Conservation (phyloP, 1,284 basidiomycete species). For the Ceratobasidium papillatum region DNA sequence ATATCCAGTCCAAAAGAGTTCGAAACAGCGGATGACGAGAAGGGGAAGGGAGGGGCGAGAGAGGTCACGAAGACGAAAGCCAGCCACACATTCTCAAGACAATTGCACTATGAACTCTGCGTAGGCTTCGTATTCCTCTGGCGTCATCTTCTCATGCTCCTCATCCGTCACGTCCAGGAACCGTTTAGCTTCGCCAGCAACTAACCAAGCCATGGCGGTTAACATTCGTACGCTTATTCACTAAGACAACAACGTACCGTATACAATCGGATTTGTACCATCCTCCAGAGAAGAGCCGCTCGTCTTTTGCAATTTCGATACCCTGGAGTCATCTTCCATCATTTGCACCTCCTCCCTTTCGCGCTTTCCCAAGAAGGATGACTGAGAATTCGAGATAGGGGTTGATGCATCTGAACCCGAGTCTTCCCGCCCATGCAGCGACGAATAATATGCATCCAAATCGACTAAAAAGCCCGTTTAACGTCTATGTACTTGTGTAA, state of each 20-base stretch:
- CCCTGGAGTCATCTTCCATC: neutral
- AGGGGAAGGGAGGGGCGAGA: no score
- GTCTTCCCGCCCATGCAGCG: constrained; percentile 25
- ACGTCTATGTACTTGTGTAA: neutral
- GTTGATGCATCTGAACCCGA: constrained; percentile 5
- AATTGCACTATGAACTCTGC: constrained; percentile 23
- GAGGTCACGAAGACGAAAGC: neutral
- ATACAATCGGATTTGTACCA: constrained; percentile 67
- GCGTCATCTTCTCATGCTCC: constrained; percentile 83
- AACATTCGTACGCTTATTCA: neutral
- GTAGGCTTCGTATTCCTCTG: constrained; percentile 82
- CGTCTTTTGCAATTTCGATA: constrained; percentile 18
- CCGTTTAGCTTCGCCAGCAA: constrained; percentile 40
- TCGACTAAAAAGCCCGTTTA: constrained; percentile 29
- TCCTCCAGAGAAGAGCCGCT: neutral
- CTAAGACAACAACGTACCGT: constrained; percentile 59
- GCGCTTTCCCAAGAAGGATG: constrained; percentile 27
- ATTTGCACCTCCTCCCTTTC: constrained; percentile 4
- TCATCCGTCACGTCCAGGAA: constrained; percentile 69
- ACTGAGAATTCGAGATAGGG: constrained; percentile 1
- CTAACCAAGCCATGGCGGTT: neutral
- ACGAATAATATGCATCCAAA: constrained; percentile 40
- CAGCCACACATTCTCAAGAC: constrained; percentile 9
- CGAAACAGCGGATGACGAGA: no score
- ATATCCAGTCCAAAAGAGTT: neutral